A percentile compares a stretch with the other conserved stretches of the same genome.
Conservation (phyloP, 2,329 filamentous ascomycete genomes). For the Raffaelea arxii region DNA sequence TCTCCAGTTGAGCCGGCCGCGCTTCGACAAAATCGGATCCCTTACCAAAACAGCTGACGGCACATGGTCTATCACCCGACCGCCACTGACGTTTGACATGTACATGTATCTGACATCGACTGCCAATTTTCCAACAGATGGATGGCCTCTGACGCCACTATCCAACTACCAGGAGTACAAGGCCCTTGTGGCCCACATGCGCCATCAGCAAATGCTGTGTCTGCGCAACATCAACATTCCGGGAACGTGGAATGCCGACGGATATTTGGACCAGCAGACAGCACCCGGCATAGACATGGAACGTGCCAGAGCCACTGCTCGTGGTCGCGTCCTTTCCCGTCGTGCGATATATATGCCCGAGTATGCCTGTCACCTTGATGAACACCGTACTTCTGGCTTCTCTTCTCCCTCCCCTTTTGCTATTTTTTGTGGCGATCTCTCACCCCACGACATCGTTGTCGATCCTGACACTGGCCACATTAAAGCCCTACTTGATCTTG, state of each 20-base stretch:
- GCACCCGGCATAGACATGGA: slow-evolving; percentile 17
- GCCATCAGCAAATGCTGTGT: slow-evolving; percentile 15
- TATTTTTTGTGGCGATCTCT: slow-evolving; percentile 29
- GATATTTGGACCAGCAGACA: neutral
- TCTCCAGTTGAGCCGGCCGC: too few relatives aligned
- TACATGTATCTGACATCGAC: slow-evolving; percentile 24
- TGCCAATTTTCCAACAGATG: slow-evolving; percentile 19
- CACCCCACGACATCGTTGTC: slow-evolving; percentile 27
- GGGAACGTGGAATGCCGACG: neutral
- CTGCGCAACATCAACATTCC: slow-evolving; percentile 5
- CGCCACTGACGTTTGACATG: slow-evolving; percentile 31
- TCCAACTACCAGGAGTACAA: slow-evolving; percentile 16
- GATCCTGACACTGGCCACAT: slow-evolving; percentile 24
- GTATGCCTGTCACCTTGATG: slow-evolving; percentile 18
- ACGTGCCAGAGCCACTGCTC: slow-evolving; percentile 17
- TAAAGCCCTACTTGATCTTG: slow-evolving; percentile 27
- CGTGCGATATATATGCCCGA: slow-evolving; percentile 22
- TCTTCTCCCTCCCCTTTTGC: slow-evolving; percentile 31
- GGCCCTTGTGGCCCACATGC: slow-evolving; percentile 15
- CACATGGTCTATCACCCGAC: slow-evolving; percentile 3
- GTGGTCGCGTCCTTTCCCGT: slow-evolving; percentile 22
- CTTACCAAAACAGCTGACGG: slow-evolving; percentile 1
- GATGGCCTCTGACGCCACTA: slow-evolving; percentile 21
- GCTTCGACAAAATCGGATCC: slow-evolving; percentile 4
- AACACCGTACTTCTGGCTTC: slow-evolving; percentile 24